Conservation (phyloP, 2,329 filamentous ascomycete species). For the Alternaria postmessia region DNA sequence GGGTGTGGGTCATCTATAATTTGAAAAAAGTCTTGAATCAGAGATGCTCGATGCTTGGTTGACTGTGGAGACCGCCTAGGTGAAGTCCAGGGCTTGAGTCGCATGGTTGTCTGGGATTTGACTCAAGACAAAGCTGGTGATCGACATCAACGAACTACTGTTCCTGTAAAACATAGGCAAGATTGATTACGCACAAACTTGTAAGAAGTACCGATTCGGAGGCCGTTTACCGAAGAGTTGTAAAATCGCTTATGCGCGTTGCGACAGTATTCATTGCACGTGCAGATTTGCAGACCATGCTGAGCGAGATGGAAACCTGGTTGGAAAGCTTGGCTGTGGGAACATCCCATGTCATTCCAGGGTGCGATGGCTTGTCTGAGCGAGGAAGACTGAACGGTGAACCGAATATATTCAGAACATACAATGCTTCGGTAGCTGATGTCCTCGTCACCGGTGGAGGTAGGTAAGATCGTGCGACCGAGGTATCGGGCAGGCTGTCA, state of each 20-base stretch:
- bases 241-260: neutral
- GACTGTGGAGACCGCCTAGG: slow-evolving; percentile 7
- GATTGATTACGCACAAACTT: neutral
- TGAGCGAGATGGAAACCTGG: slow-evolving; percentile 18
- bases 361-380: slow-evolving; percentile 3
- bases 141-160: neutral
- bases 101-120: neutral
- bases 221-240: neutral
- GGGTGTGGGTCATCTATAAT: slow-evolving; percentile 16
- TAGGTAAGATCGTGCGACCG: neutral
- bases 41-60: slow-evolving; percentile 16
- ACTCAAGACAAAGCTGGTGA: neutral
- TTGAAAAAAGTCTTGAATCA: slow-evolving; percentile 6
- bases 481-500: neutral
- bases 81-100: slow-evolving; percentile 2
- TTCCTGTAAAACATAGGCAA: neutral
- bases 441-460: neutral
- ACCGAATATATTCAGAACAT: neutral
- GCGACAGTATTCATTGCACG: neutral
- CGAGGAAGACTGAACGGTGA: slow-evolving; percentile 2
- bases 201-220: neutral
- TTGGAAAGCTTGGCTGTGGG: slow-evolving; percentile 16
- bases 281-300: neutral
- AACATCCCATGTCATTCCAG: slow-evolving; percentile 8
- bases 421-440: neutral